Percentiles rank a stretch among this genome's conserved stretches.
phyloP scores from a whole-genome alignment of 2,329 filamentous ascomycete genomes.

The Stagonosporopsis tanaceti region DNA sequence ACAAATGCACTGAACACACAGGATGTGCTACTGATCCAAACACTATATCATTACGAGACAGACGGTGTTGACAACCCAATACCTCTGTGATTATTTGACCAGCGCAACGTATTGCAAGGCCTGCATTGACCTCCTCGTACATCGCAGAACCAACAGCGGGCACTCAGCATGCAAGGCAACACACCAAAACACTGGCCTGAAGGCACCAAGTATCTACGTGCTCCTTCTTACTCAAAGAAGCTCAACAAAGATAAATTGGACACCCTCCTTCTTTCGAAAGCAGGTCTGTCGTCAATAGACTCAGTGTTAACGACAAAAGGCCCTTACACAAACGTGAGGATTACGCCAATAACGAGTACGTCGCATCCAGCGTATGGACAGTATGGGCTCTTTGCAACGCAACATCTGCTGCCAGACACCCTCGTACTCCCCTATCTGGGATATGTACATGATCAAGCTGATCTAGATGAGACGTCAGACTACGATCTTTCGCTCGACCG shows the following conservation, averaged over 20 bases:
- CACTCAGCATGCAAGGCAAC: constrained; percentile 6
- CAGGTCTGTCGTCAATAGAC: constrained; percentile 26
- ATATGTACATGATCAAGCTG: constrained; percentile 55
- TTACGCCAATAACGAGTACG: constrained; percentile 51
- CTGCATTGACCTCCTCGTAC: background rate
- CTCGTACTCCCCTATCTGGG: constrained; percentile 62
- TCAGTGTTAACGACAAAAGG: constrained; percentile 25
- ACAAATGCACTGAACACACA: background rate
- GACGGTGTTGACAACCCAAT: background rate
- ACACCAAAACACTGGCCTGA: constrained; percentile 45
- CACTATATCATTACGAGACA: background rate
- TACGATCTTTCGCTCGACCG: constrained; percentile 62
- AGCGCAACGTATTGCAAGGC: background rate
- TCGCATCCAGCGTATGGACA: constrained; percentile 60
- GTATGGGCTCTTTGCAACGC: constrained; percentile 57
- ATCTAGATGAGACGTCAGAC: constrained; percentile 54
- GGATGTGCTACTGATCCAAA: background rate
- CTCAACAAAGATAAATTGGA: constrained; percentile 34
- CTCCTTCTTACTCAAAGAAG: constrained; percentile 44
- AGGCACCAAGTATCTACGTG: constrained; percentile 36
- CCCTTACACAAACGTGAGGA: constrained; percentile 52
- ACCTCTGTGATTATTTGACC: background rate
- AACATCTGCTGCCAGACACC: constrained; percentile 53
- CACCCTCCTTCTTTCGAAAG: constrained; percentile 31
- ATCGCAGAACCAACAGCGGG: background rate